These are phyloP conservation scores for Penicillium sp. DNA, from an alignment of 2,329 filamentous ascomycete genomes.

Conservation along the genomic window DNA sequence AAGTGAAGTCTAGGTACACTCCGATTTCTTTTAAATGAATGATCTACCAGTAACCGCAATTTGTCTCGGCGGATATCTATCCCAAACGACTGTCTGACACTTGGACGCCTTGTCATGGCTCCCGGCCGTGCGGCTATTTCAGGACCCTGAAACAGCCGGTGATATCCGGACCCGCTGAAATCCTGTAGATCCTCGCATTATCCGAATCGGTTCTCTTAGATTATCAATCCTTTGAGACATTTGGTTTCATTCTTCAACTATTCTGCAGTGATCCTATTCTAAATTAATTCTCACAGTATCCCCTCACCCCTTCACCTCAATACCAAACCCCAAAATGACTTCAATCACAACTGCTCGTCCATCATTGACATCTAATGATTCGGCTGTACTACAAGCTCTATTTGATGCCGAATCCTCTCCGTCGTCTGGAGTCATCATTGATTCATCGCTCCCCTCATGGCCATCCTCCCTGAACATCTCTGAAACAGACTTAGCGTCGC, in stretches of 20 bases:
- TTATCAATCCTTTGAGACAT: neutral
- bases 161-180: conserved; percentile 18
- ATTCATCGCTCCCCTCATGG: conserved; percentile 42
- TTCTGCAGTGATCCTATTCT: neutral
- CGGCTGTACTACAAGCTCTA: conserved; percentile 47
- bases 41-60: conserved; percentile 13
- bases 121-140: neutral
- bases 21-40: conserved; percentile 7
- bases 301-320: neutral
- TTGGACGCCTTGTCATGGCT: neutral
- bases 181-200: neutral
- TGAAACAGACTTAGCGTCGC: conserved; percentile 33
- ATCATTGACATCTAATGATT: conserved; percentile 45
- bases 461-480: conserved; percentile 40
- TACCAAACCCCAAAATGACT: conserved; percentile 17
- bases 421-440: conserved; percentile 40
- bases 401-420: conserved; percentile 49
- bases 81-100: conserved; percentile 1
- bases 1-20: neutral
- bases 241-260: neutral
- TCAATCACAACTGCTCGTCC: conserved; percentile 26
- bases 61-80: conserved; percentile 4
- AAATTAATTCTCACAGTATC: neutral
- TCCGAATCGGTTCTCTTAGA: neutral
- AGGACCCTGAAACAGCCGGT: conserved; percentile 20